Base-by-base conservation (phyloP, 495 filamentous ascomycete species). In the Trichoderma parareesei region DNA sequence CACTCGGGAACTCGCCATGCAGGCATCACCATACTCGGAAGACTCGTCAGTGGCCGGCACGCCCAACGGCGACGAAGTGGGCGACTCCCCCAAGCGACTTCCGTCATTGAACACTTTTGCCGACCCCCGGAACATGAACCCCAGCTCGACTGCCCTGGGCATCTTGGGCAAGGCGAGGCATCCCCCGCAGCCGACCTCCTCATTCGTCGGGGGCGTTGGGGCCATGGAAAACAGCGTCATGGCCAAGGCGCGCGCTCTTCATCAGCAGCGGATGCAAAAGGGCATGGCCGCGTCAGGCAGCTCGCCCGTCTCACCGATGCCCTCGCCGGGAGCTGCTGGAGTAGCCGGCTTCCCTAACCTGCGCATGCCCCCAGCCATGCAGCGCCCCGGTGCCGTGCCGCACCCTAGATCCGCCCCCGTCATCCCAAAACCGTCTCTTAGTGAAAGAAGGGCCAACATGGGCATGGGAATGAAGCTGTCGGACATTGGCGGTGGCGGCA, bases 61-160 rank as follows among this genome's bases (percentile, higher is more conserved):
- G 4, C 79, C 79, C 9, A 71, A 77, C 63, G 79, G 80, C 27
- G 71, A 72, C 0, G 77, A 63, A 9, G 78, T 61, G 37, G 44
- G 53, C 63, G 76, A 77, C 6, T 40, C 46, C 20, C 75, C 76
- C 16, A 77, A 76, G 66, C 75, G 82, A 69, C 69, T 85, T 53
- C 82, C 82, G 40, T 84, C 83, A 5, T 67, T 87, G 42, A 78
- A 82, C 65, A 79, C 83, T 7, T 73, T 84, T 33, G 82, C 82
- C 64, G 87, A 88, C 64, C 75, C 79, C 3, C 65, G 73, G 2
- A 78, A 77, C 53, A 90, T 94, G 81, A 88, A 81, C 63, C 75
- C 88, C 3, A 90, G 88, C 20, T 93, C 93, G 20, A 91, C 87
- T 61, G 90, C 89, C 63, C 74, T 95, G 38, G 93, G 89, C n/a